Evolutionary conservation across 1,284 basidiomycete species (phyloP), one percentile per base, ranked within the genome.

Genomic region (Cystodermella granulosa): DNA sequence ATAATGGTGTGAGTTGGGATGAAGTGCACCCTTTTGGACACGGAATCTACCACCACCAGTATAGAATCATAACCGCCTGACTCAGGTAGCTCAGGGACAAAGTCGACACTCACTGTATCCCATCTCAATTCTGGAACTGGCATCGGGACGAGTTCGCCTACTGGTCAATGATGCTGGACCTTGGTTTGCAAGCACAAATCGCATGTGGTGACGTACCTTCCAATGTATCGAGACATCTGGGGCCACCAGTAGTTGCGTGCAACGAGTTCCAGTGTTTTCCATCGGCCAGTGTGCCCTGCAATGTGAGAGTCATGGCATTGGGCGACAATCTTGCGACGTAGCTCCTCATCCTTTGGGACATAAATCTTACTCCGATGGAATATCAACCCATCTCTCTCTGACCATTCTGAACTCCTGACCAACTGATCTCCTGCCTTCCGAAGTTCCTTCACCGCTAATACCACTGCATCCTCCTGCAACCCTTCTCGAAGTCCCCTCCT

Each of bases 211-310:
- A 62, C 47, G 39, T 69, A 70, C 1, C 52, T 28, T 1, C 47
- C 47, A 18, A 63, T 50, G 42, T 53, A 58, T 3, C 43, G 28
- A 11, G 47, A 43, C 40, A 68, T 58, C 21, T 48, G 39, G 6
- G 64, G 63, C 66, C 67, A 71, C 56, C 55, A 65, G 48, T 60
- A 70, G 45, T 64, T 55, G 1, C 55, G 24, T 3, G 48, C 28
- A 2, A 67, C 49, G 2, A 62, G 44, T 45, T 63, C 58, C 6
- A 41, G 22, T 3, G 54, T 58, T 39, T 57, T 58, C 34, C 15
- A 56, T 18, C 51, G 45, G 5, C 73, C 73, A 5, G 58, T 62
- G 52, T 77, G 73, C 35, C 72, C 61, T 5, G 57, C 54, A 6
- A 54, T 36, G 3, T 24, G 50, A 1, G 51, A 43, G 42, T 68